Evolutionary conservation across 371 early-diverging fungal species (phyloP).

Genomic region (Mucor piriformis): DNA sequence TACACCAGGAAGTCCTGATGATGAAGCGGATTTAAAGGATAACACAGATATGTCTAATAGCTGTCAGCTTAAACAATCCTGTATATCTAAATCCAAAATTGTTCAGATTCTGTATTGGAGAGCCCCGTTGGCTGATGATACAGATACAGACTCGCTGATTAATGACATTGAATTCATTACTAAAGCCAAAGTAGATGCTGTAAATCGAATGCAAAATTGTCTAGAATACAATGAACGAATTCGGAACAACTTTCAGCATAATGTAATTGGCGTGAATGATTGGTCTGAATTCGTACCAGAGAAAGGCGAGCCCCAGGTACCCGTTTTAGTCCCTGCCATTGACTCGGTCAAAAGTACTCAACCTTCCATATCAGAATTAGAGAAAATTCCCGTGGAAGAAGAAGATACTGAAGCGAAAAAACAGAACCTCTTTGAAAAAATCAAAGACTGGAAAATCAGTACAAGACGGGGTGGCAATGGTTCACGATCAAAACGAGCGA

Average conservation of each 20-base stretch:
- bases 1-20: slow-evolving; percentile 31
- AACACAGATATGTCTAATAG: background rate
- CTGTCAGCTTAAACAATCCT: background rate
- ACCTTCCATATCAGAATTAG: background rate
- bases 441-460: slow-evolving; percentile 26
- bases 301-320: background rate
- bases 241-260: slow-evolving; percentile 37
- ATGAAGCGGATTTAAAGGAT: background rate
- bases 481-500: background rate
- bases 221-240: slow-evolving; percentile 51
- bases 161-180: slow-evolving; percentile 36
- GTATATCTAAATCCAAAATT: slow-evolving; percentile 45
- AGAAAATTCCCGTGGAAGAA: background rate
- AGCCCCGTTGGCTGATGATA: slow-evolving; percentile 50
- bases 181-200: slow-evolving; percentile 42
- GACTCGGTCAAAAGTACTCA: background rate
- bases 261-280: slow-evolving; percentile 32
- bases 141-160: slow-evolving; percentile 26
- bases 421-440: slow-evolving; percentile 18
- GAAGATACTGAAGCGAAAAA: background rate
- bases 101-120: slow-evolving; percentile 59
- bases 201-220: slow-evolving; percentile 51
- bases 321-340: background rate
- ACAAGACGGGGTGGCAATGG: slow-evolving; percentile 8
- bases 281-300: slow-evolving; percentile 49